phyloP scores from a whole-genome alignment of 2,329 filamentous ascomycete genomes.

The Talaromyces islandicus region DNA sequence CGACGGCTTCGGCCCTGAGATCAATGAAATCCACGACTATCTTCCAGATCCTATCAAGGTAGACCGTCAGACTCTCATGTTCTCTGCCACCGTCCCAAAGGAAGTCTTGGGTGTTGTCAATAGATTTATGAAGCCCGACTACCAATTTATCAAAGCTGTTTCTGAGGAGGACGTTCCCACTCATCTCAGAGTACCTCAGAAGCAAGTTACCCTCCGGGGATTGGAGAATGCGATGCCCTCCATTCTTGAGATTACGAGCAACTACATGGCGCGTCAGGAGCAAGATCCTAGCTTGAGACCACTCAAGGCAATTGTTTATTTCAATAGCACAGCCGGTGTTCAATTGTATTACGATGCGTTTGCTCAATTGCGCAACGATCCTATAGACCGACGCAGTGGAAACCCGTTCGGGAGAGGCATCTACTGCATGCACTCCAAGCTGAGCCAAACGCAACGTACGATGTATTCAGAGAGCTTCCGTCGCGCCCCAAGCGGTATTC shows the following conservation, averaged over 20 bases:
- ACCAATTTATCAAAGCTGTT: slow-evolving; percentile 89
- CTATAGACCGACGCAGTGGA: slow-evolving; percentile 21
- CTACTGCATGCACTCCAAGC: slow-evolving; percentile 70
- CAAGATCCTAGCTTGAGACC: slow-evolving; percentile 44
- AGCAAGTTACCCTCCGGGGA: slow-evolving; percentile 59
- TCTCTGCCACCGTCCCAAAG: slow-evolving; percentile 85
- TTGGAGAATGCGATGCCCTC: slow-evolving; percentile 73
- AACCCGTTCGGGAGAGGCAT: slow-evolving; percentile 31
- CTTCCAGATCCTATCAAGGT: slow-evolving; percentile 60
- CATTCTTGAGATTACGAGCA: slow-evolving; percentile 67
- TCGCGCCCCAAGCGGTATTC: slow-evolving; percentile 52
- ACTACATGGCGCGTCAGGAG: slow-evolving; percentile 46
- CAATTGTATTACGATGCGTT: slow-evolving; percentile 59
- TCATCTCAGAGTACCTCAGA: slow-evolving; percentile 77
- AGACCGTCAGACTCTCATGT: slow-evolving; percentile 84
- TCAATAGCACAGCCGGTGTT: slow-evolving; percentile 71
- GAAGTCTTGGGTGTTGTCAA: slow-evolving; percentile 77
- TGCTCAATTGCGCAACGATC: slow-evolving; percentile 38
- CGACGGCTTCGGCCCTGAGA: slow-evolving; percentile 61
- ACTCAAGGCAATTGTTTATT: slow-evolving; percentile 96
- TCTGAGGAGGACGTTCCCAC: slow-evolving; percentile 74
- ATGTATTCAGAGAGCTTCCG: slow-evolving; percentile 68
- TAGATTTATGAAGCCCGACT: slow-evolving; percentile 70
- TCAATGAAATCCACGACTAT: slow-evolving; percentile 53
- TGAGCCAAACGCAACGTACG: slow-evolving; percentile 66